phyloP scores from a whole-genome alignment of 2,329 filamentous ascomycete species.

The Ophiostoma angusticollis region DNA sequence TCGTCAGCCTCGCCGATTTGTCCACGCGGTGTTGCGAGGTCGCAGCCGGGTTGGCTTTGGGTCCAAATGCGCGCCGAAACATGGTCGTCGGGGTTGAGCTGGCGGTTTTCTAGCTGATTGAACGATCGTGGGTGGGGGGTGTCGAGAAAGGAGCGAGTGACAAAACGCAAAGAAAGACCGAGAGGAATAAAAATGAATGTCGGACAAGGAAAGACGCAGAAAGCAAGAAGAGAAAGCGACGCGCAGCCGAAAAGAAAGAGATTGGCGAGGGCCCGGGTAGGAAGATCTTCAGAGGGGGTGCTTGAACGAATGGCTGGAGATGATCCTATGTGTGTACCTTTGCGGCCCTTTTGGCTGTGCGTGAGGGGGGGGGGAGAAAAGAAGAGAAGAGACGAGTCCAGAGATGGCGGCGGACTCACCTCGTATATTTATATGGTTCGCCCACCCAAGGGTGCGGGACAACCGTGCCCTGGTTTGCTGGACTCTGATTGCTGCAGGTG shows the following conservation, averaged over 20 bases:
- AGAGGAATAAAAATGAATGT: slow-evolving; percentile 21
- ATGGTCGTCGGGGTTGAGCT: slow-evolving; percentile 36
- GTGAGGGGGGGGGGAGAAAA: slow-evolving; percentile 39
- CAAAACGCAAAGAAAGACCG: slow-evolving; percentile 19
- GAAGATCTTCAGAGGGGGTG: slow-evolving; percentile 27
- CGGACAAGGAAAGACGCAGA: slow-evolving; percentile 24
- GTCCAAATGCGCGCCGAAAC: slow-evolving; percentile 87
- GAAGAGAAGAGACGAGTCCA: slow-evolving; percentile 23
- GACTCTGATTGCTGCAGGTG: slow-evolving; percentile 8
- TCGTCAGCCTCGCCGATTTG: slow-evolving; percentile 77
- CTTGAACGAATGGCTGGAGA: slow-evolving; percentile 38
- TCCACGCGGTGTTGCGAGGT: slow-evolving; percentile 51
- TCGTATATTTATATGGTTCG: slow-evolving; percentile 6
- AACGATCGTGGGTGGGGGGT: slow-evolving; percentile 3
- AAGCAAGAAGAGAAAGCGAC: slow-evolving; percentile 21
- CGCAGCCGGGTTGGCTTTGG: slow-evolving; percentile 37
- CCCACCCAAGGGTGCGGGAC: slow-evolving; percentile 3
- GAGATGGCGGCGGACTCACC: slow-evolving; percentile 18
- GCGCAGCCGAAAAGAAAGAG: slow-evolving; percentile 24
- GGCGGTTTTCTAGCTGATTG: slow-evolving; percentile 1
- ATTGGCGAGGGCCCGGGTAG: slow-evolving; percentile 43
- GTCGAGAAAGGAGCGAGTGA: slow-evolving; percentile 15
- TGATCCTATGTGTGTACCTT: slow-evolving; percentile 38
- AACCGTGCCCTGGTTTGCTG: slow-evolving; percentile 10
- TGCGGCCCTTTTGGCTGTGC: slow-evolving; percentile 45